Base-by-base conservation (phyloP, 495 filamentous ascomycete genomes). In the Penicillium pancosmium region DNA sequence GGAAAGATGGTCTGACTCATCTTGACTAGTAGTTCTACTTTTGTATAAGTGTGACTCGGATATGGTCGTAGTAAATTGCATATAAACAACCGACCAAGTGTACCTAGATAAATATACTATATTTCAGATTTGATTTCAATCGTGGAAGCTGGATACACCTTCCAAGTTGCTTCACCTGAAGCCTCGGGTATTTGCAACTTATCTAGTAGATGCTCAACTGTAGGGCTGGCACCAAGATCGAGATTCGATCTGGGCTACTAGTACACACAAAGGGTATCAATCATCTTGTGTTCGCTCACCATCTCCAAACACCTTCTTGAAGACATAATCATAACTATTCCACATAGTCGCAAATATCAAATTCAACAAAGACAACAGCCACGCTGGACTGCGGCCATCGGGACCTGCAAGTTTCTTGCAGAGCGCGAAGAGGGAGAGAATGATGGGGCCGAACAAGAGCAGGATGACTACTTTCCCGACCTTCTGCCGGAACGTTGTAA, bases 231-330 rank as follows among this genome's bases (percentile, higher is more conserved):
- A 23, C 3, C 23, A 23, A 23, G 23, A 3, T 23, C 3, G 3
- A 23, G 23, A 23, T 4, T 23, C 23, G 23, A 23, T 23, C 23
- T 23, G 3, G 23, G 3, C 23, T 23, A 31, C 27, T 31, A 31
- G 27, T 31, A 9, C 27, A 31, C 5, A 31, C 2, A 40, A n/a
- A 21, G 56, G 60, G 54, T 66, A 70, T 70, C 65, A 38, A 59
- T 60, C 25, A 77, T 64, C 12, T 4, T 23, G 8, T 16, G 91
- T 94, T 72, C 89, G 81, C 84, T 97, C 94, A 15, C 94, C 94
- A 68, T 97, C 89, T 31, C 93, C 92, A 77, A 95, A 97, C 0
- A 89, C 12, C 23, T 55, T 63, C 63, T 82, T 83, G 52, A 90
- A 90, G 23, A 87, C 64, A 2, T 11, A 40, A 76, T 97, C 93